Evolutionary conservation across 2,329 filamentous ascomycete species (phyloP), one percentile per base, ranked within the genome.

Genomic region (Microcyclospora tardicrescens): DNA sequence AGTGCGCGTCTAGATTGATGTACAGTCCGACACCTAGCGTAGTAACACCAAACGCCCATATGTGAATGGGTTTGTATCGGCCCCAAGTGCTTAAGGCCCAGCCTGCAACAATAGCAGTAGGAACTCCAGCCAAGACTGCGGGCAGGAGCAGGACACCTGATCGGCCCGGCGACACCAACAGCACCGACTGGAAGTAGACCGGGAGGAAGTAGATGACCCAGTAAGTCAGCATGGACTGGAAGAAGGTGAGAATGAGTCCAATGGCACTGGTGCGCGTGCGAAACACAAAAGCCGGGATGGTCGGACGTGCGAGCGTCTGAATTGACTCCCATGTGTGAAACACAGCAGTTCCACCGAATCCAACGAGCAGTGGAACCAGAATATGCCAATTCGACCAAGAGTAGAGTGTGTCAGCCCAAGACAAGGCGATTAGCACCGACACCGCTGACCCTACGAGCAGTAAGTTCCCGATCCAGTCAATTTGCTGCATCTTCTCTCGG

Each of bases 181-280:
- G 68, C 0, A 79, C 79, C 2, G 76, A 71, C 54, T 87, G 82
- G 38, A 84, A 78, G 59, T 79, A 86, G 0, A 85, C 66, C 0
- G 82, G 82, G 16, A 85, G 64, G 50, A 81, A 86, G 58, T 83
- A 86, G 36, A 32, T 48, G 5, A 59, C 41, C 11, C 43, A 43
- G 43, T 40, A 52, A 8, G 52, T 43, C 9, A 64, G 45, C 6
- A 65, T 41, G 4, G 54, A 52, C 29, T 63, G 54, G 2, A 67
- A 36, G 37, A 67, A 63, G 2, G 57, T 61, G 10, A 58, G 42
- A 4, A 56, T 37, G 36, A 59, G 61, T 0, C 49, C 50, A 11
- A 58, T 46, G 1, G 44, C 29, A 0, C 46, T 51, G 6, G 66
- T 69, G 3, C 61, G 57, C 45, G 64, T 67, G 12, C 12, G 30